phyloP scores from a whole-genome alignment of 768 basidiomycete species.

The Leucosporidium scottii region DNA sequence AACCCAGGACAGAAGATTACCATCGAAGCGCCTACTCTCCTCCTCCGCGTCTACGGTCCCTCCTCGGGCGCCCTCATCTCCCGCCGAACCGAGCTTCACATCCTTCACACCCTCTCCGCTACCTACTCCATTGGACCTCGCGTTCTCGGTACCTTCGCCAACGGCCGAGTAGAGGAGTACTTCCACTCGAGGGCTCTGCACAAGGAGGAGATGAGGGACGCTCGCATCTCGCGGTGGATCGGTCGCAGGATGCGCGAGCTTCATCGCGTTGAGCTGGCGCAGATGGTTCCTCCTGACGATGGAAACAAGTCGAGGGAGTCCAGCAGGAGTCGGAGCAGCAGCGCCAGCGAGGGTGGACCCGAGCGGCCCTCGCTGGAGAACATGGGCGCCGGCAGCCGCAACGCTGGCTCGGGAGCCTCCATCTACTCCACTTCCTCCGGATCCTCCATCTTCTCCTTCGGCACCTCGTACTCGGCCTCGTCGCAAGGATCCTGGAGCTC shows the following conservation, averaged over 20 bases:
- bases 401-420: constrained; percentile 9
- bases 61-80: constrained; percentile 81
- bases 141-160: constrained; percentile 89
- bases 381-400: constrained; percentile 3
- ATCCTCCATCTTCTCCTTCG: constrained; percentile 34
- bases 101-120: constrained; percentile 81
- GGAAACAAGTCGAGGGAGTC: neutral
- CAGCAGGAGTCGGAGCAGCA: neutral
- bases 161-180: constrained; percentile 92
- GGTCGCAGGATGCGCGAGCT: constrained; percentile 93
- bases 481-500: neutral
- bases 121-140: constrained; percentile 80
- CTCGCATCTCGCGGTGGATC: constrained; percentile 71
- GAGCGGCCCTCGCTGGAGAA: constrained; percentile 5
- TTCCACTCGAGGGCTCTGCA: constrained; percentile 80
- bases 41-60: constrained; percentile 86
- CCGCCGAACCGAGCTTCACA: constrained; percentile 74
- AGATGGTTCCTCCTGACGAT: constrained; percentile 45
- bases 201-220: constrained; percentile 68
- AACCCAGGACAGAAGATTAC: constrained; percentile 30
- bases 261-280: constrained; percentile 77
- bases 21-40: constrained; percentile 51
- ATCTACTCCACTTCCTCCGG: constrained; percentile 28
- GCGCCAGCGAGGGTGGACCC: neutral
- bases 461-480: constrained; percentile 28